Conservation (phyloP, 176 grass and related monocot species). For the Avena eriantha region DNA sequence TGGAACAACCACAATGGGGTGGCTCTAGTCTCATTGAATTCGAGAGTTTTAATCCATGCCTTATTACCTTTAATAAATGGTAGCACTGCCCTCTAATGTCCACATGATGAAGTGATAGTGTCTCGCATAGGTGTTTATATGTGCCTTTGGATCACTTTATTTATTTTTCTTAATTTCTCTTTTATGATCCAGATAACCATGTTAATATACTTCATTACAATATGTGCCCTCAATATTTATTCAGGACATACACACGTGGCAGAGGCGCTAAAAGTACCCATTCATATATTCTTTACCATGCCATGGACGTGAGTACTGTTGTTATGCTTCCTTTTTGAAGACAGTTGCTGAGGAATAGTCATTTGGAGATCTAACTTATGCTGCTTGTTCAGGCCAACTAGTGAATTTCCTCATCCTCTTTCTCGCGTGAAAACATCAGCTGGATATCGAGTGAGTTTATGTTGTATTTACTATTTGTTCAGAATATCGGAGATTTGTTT, state of each 20-base stretch:
- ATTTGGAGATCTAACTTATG: slow-evolving; percentile 41
- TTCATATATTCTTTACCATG: slow-evolving; percentile 99
- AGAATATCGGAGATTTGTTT: slow-evolving; percentile 5
- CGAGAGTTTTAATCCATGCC: background rate
- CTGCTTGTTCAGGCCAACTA: slow-evolving; percentile 82
- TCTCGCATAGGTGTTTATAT: background rate
- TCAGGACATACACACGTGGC: slow-evolving; percentile 96
- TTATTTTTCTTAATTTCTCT: slow-evolving; percentile 9
- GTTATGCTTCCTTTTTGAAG: slow-evolving; percentile 38
- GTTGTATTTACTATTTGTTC: slow-evolving; percentile 23
- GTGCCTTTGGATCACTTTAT: background rate
- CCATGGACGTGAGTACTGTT: slow-evolving; percentile 92
- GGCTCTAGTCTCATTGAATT: background rate
- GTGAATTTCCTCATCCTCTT: slow-evolving; percentile 97
- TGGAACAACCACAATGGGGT: background rate
- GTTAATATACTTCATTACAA: background rate
- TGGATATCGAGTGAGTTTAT: slow-evolving; percentile 81
- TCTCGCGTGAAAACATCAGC: slow-evolving; percentile 87
- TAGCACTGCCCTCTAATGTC: background rate
- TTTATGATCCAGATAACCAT: slow-evolving; percentile 3
- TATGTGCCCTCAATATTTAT: slow-evolving; percentile 56
- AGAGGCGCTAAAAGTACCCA: slow-evolving; percentile 82
- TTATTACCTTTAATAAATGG: background rate
- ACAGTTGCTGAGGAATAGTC: slow-evolving; percentile 29
- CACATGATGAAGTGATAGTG: background rate